Percentiles rank a stretch among this genome's conserved stretches.
Conservation (phyloP, 2,329 filamentous ascomycete species). For the Sclerotiophoma versabilis region DNA sequence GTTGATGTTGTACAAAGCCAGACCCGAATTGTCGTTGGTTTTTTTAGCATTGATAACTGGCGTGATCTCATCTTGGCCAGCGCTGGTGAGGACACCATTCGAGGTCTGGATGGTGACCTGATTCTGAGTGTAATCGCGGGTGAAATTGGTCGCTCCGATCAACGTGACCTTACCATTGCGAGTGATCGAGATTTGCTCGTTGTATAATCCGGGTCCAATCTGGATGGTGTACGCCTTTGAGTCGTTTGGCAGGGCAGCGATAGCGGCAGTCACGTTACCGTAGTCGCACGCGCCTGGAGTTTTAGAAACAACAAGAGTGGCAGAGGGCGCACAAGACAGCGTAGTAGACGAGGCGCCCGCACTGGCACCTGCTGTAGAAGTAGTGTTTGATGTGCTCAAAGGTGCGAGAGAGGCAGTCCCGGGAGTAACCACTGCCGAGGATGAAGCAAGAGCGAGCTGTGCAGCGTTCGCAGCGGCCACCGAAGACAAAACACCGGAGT, state of each 20-base stretch:
- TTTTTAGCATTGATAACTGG: constrained; percentile 57
- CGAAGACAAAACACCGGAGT: constrained; percentile 42
- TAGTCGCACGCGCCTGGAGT: constrained; percentile 47
- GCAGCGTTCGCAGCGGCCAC: constrained; percentile 43
- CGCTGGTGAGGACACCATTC: constrained; percentile 51
- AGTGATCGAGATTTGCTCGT: constrained; percentile 52
- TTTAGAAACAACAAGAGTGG: constrained; percentile 45
- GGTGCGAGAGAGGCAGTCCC: constrained; percentile 5
- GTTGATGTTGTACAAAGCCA: constrained; percentile 47
- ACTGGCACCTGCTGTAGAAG: constrained; percentile 16
- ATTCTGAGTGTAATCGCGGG: constrained; percentile 49
- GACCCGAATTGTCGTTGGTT: constrained; percentile 29
- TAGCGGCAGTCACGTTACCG: constrained; percentile 52
- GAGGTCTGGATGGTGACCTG: constrained; percentile 50
- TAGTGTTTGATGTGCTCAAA: constrained; percentile 19
- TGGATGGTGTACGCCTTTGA: constrained; percentile 51
- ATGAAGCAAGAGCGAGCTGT: constrained; percentile 23
- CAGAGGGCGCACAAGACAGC: constrained; percentile 35
- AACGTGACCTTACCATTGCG: constrained; percentile 54
- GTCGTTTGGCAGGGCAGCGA: constrained; percentile 54
- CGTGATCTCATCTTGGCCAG: constrained; percentile 52
- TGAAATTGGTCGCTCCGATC: constrained; percentile 41
- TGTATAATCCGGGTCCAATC: constrained; percentile 53
- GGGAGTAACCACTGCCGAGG: constrained; percentile 19
- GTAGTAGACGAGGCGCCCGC: constrained; percentile 8